Evolutionary conservation across 768 basidiomycete genomes (phyloP).

Genomic region (Pisolithus microcarpus): DNA sequence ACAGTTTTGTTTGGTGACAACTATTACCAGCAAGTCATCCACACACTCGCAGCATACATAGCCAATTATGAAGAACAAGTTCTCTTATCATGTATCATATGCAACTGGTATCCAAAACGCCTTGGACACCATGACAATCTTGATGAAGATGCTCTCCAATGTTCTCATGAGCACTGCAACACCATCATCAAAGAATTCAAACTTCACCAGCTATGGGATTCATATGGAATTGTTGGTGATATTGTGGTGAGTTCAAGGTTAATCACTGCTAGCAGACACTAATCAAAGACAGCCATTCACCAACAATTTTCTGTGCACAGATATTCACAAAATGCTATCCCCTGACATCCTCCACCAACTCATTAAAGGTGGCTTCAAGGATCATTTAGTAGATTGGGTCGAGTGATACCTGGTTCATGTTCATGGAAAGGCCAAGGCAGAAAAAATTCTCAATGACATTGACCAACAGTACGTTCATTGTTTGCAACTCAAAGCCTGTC

Average conservation of each 20-base stretch:
- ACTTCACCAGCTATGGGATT: slow-evolving; percentile 15
- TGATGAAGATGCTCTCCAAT: background rate
- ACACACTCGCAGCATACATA: slow-evolving; percentile 15
- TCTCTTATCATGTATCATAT: slow-evolving; percentile 11
- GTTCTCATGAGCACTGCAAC: slow-evolving; percentile 15
- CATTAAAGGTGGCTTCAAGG: slow-evolving; percentile 39
- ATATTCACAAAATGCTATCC: slow-evolving; percentile 34
- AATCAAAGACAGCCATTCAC: background rate
- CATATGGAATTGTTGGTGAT: slow-evolving; percentile 2
- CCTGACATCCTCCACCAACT: slow-evolving; percentile 42
- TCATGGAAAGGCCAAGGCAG: no score
- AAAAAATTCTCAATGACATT: no score
- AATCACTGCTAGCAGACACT: background rate
- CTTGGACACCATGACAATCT: background rate
- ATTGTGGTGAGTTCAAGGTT: background rate
- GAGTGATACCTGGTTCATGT: background rate
- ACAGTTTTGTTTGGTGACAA: slow-evolving; percentile 12
- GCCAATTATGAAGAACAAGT: slow-evolving; percentile 16
- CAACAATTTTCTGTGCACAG: background rate
- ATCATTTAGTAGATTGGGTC: slow-evolving; percentile 33
- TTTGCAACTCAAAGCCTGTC: no score
- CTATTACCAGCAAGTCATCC: slow-evolving; percentile 12
- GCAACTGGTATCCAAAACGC: slow-evolving; percentile 13
- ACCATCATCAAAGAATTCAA: slow-evolving; percentile 7
- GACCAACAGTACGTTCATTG: no score